Evolutionary conservation across 306 rosid species (phyloP), one percentile per base, ranked within the genome.

Genomic region (Dalbergia oliveri): DNA sequence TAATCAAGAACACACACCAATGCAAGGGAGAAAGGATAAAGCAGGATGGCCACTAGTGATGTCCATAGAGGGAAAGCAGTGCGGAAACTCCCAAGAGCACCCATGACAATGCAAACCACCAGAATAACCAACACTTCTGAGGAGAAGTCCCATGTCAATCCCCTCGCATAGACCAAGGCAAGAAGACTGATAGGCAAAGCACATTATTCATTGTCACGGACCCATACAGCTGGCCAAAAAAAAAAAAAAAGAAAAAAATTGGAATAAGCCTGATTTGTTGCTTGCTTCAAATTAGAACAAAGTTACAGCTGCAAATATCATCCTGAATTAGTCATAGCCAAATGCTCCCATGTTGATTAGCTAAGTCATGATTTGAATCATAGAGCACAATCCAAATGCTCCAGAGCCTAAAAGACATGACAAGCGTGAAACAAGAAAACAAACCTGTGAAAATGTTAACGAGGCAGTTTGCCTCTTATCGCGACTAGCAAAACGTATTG

Each of bases 161-260:
- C 99, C 75, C 97, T 83, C 13, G 9, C 35, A 56, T 96, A 96
- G 13, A 96, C 98, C 8, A 93, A 88, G 51, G 97, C 98, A 96
- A 87, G 88, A 93, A 93, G 5, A 96, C 99, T 0, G 98, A 90
- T 34, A 91, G 90, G 84, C 93, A 96, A n/a, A 96, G 94, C 37
- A 93, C 89, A 51, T 96, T 96, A 62, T 91, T 96, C 98, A 91
- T 93, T 19, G 98, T 91, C 21, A 80, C 99, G 33, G 97, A 92
- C 47, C 99, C 98, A 62, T 91, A 96, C 51, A 96, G 35, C 99
- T 96, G 92, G 93, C n/a, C n/a, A n/a, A n/a, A n/a, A n/a, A n/a
- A n/a, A n/a, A n/a, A n/a, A n/a, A n/a, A n/a, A n/a, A n/a, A 81
- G 44, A 18, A 74, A 49, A 56, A 31, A 79, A 56, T 34, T 16